These are phyloP conservation scores for Coemansia sp. DNA, from an alignment of 371 early-diverging fungal species.

Conservation along the genomic window DNA sequence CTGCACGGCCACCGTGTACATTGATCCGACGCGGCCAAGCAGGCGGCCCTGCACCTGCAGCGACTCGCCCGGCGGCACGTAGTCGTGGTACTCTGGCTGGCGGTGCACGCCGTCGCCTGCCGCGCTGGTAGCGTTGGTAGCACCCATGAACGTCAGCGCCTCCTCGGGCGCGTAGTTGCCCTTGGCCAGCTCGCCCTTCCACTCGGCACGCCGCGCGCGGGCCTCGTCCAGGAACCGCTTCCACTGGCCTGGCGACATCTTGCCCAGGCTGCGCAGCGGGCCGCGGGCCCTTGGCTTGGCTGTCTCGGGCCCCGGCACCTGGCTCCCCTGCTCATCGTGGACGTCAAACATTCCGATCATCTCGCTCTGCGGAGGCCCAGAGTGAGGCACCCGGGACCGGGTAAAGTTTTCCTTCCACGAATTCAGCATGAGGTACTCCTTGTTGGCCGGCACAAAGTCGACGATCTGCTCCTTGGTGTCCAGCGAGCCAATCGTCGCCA, in stretches of 20 bases:
- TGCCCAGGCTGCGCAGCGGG: constrained; percentile 52
- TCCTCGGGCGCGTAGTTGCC: constrained; percentile 47
- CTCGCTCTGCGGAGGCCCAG: background rate
- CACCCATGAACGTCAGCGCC: constrained; percentile 53
- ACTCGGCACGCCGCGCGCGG: constrained; percentile 55
- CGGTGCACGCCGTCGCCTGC: constrained; percentile 33
- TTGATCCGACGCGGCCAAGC: constrained; percentile 54
- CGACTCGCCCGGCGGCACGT: constrained; percentile 49
- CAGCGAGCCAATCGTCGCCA: constrained; percentile 61
- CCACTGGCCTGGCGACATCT: constrained; percentile 65
- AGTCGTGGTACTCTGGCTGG: constrained; percentile 49
- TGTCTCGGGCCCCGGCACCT: background rate
- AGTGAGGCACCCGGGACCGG: constrained; percentile 56
- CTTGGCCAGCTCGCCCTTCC: constrained; percentile 55
- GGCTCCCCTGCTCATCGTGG: background rate
- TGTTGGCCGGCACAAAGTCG: constrained; percentile 65
- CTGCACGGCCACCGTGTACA: constrained; percentile 65
- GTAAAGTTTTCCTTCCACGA: constrained; percentile 69
- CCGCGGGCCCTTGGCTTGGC: background rate
- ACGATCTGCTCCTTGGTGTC: constrained; percentile 76
- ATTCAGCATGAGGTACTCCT: constrained; percentile 33
- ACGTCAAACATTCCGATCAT: constrained; percentile 1
- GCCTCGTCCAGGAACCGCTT: constrained; percentile 59
- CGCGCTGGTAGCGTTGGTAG: constrained; percentile 28
- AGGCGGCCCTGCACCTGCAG: constrained; percentile 66